These are phyloP conservation scores for Eleusine indica DNA, from an alignment of 176 grass and related monocot genomes.

Conservation along the genomic window DNA sequence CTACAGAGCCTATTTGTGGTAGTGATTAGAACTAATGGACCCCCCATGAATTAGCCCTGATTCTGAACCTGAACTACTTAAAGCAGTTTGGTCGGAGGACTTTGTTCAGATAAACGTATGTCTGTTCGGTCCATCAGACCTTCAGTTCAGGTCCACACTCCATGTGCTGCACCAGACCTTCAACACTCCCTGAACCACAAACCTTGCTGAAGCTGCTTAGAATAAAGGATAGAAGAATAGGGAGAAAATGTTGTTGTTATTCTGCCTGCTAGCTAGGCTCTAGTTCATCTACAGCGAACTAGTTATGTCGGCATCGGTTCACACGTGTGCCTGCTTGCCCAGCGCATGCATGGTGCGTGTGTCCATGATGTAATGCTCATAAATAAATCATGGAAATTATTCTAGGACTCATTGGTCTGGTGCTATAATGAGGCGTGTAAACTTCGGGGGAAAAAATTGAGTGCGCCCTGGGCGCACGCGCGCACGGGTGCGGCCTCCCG, in stretches of 20 bases:
- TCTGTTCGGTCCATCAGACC: not conserved
- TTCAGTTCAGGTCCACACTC: slow-evolving; percentile 29
- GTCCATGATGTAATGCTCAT: not conserved
- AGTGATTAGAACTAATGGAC: slow-evolving; percentile 9
- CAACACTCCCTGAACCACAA: slow-evolving; percentile 1
- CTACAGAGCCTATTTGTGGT: no score
- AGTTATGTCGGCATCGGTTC: slow-evolving; percentile 18
- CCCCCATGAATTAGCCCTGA: slow-evolving; percentile 10
- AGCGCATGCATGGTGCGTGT: not conserved
- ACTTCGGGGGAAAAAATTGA: not conserved
- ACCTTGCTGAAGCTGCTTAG: not conserved
- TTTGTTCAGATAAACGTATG: not conserved
- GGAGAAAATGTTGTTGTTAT: not conserved
- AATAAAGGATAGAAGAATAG: not conserved
- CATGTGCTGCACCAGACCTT: slow-evolving; percentile 50
- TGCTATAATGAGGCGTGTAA: not conserved
- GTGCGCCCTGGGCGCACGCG: no score
- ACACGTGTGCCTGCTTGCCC: slow-evolving; percentile 33
- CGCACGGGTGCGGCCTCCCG: no score
- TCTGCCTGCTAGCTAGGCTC: not conserved
- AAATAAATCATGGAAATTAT: not conserved
- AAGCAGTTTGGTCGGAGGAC: slow-evolving; percentile 41
- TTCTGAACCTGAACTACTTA: slow-evolving; percentile 8
- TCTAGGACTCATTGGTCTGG: not conserved
- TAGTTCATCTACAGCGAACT: slow-evolving; percentile 14